These are phyloP conservation scores for Euphrasia arctica DNA, from an alignment of 305 asterid species.

Conservation along the genomic window DNA sequence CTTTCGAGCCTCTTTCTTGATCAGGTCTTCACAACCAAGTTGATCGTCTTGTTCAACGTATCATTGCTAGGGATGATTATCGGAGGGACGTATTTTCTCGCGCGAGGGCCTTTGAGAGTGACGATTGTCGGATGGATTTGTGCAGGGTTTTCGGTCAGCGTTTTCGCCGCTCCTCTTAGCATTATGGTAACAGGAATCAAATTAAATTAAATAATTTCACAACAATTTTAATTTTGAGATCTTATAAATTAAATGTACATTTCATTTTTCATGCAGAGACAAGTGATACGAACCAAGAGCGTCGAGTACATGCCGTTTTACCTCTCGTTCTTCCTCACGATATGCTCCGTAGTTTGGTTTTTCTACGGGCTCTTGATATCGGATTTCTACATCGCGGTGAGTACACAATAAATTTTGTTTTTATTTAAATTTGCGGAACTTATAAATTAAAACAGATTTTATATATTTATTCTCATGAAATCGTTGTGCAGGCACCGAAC, in stretches of 20 bases:
- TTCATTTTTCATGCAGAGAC: conserved; percentile 37
- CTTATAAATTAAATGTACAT: too few species aligned
- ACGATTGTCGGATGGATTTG: conserved; percentile 72
- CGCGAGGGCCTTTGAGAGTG: conserved; percentile 30
- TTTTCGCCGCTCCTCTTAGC: conserved; percentile 76
- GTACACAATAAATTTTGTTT: conserved; percentile 15
- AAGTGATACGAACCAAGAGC: conserved; percentile 64
- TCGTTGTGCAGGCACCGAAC: conserved; percentile 38
- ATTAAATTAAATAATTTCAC: neutral
- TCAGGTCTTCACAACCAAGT: conserved; percentile 49
- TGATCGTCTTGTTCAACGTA: conserved; percentile 47
- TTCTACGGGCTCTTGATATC: conserved; percentile 58
- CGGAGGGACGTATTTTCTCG: conserved; percentile 28
- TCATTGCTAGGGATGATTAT: conserved; percentile 34
- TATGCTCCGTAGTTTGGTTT: conserved; percentile 74
- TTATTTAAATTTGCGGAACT: too few species aligned
- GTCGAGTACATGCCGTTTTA: conserved; percentile 78
- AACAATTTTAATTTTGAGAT: too few species aligned
- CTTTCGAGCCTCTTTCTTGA: too few species aligned
- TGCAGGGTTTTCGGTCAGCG: conserved; percentile 61
- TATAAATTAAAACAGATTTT: too few species aligned
- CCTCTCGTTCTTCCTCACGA: conserved; percentile 68
- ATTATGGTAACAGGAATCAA: conserved; percentile 47
- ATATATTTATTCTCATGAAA: neutral
- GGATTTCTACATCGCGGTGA: conserved; percentile 72